Evolutionary conservation across 129 eudicot species (phyloP).

Genomic region (Mikania micrantha): DNA sequence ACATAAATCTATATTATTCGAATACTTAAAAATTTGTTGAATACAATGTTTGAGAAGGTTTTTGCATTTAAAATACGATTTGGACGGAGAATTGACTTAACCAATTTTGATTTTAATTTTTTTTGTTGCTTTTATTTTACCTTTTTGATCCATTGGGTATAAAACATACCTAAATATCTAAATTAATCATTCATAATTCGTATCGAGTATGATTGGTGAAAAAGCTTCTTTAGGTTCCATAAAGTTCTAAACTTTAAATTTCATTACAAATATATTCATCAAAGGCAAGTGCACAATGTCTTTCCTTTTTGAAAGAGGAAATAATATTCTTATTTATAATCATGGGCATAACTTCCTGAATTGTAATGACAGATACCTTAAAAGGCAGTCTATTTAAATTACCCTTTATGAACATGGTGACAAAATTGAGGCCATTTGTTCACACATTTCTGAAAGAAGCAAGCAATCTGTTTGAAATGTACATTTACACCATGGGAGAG

Average conservation of each 20-base stretch:
- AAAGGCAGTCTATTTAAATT: constrained; percentile 51
- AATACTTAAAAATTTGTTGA: background rate
- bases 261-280: background rate
- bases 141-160: background rate
- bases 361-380: constrained; percentile 35
- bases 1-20: background rate
- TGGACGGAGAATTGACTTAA: no score
- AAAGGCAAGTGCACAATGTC: background rate
- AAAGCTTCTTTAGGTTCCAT: background rate
- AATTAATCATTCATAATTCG: background rate
- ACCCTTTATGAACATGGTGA: constrained; percentile 59
- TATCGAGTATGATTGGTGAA: background rate
- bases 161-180: background rate
- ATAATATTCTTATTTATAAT: background rate
- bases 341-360: background rate
- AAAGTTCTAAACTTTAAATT: background rate
- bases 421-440: constrained; percentile 82
- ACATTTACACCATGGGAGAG: constrained; percentile 94
- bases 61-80: background rate
- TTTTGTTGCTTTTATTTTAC: background rate
- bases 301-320: background rate
- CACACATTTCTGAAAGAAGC: constrained; percentile 70
- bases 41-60: background rate
- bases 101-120: no score
- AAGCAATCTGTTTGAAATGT: constrained; percentile 68